Evolutionary conservation across 257 asterid genomes (phyloP), one percentile per base, ranked within the genome.

Genomic region (Thymus quinquecostatus): DNA sequence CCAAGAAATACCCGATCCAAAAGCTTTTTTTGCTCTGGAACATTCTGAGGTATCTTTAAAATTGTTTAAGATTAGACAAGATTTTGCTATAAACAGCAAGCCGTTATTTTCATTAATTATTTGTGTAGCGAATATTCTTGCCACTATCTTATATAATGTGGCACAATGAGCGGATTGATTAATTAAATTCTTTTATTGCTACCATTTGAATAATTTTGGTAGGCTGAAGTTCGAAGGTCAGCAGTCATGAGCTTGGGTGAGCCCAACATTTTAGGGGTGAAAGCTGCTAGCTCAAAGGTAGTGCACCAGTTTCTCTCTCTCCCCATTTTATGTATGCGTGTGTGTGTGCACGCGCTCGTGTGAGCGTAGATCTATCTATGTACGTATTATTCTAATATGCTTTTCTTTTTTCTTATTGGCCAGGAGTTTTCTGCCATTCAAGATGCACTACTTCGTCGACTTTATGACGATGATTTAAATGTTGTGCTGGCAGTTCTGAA

Each of bases 191-290:
- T 12, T 64, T 62, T 40, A 73, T 29, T 57, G 12, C 66, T 51
- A n/a, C 21, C 41, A 10, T 50, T 73, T 71, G 60, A 53, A 55
- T 33, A 45, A 64, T 69, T 10, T 55, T 47, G 58, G 57, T 85
- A 94, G 99, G 88, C 95, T 50, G 88, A 79, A 78, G 82, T 89
- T 60, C 92, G 99, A 34, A 86, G 84, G 80, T 84, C 87, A 45
- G 92, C 90, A 33, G 70, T 95, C 48, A 55, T 73, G 69, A 83
- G 86, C 72, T 75, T 92, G 83, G 90, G 89, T 78, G 86, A 75
- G 12, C 78, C 13, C 69, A 80, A 77, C 61, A 74, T 92, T 74
- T 69, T 83, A 72, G 83, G 60, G 40, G 88, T 85, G 75, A 86
- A 88, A 75, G 83, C 81, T 75, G 75, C 70, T 81, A 85, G 88